Base-by-base conservation (phyloP, 2,329 filamentous ascomycete species). In the Colletotrichum sp. region DNA sequence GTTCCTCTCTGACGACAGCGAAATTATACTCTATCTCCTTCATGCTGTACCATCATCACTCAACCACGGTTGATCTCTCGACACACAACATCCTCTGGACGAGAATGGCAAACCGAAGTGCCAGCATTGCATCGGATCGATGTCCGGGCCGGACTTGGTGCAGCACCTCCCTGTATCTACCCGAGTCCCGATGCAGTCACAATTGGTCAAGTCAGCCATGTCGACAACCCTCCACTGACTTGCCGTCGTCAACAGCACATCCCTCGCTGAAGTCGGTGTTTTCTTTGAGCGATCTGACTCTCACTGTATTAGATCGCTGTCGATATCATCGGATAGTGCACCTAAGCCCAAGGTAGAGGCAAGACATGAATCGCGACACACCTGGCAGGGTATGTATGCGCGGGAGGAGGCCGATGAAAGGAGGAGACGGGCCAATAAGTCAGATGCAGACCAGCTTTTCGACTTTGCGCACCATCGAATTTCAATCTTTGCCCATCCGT, bases 261-360 rank as follows among this genome's bases (percentile, higher is more conserved):
- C 44, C 8, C 6, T 6, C 63, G 26, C 34, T 52, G 16, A 32
- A n/a, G 36, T 52, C 6, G 24, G n/a, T n/a, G 32, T 16, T 30
- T 59, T 36, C 49, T 66, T 62, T 34, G n/a, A 44, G 68, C 68
- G 39, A 28, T 68, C 55, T 32, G 39, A 39, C 16, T 52, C 12
- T 24, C 44, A 21, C n/a, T 21, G 6, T 52, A 52, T 52, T 52
- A 52, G 44, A 52, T 30, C 9, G 32, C 26, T 24, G 52, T 60
- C 32, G 30, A 28, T 55, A n/a, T 59, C 63, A 10, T 77, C 76
- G 75, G 76, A 68, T 76, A 60, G 57, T 60, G 67, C 75, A 77
- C 75, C 71, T 9, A 66, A 16, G 39, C 5, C 21, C 8, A 12
- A 49, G 39, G 39, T 49, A 34, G 18, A 28, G 60, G 52, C 24